Evolutionary conservation across 2,329 filamentous ascomycete genomes (phyloP), one percentile per base, ranked within the genome.

Genomic region (Claviceps monticola): DNA sequence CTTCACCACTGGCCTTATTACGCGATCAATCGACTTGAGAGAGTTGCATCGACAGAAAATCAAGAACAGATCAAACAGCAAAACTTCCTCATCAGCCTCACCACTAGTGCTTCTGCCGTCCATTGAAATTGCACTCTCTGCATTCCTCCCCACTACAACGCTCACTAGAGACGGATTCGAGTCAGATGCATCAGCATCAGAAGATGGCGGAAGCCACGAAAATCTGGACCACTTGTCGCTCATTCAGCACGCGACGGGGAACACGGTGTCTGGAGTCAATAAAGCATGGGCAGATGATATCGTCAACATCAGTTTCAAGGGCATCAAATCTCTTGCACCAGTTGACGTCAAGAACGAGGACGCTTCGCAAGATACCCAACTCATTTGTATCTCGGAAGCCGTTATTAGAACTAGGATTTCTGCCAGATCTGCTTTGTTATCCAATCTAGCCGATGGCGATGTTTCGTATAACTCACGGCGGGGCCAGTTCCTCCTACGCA

Each of bases 401-500:
- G 71, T 74, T n/a, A 70, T 83, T 41, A 69, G 68, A 26, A 76
- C 82, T 16, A 67, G 69, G 9, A 73, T 76, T 53, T 74, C 71
- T n/a, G 58, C 68, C 5, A 78, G 75, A 54, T 80, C 83, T 58
- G 68, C 68, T 42, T 68, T 74, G n/a, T 71, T 83, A 11, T 72
- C 72, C 56, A 71, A 71, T 9, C 72, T 71, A 45, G 71, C 81
- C 23, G 80, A 83, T 57, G 70, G 71, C 3, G 78, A 84, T 58
- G 77, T 88, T 23, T 74, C 73, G 3, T 87, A 85, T 63, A 75
- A 78, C 56, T 64, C 72, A 2, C 66, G 67, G 21, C 74, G 73
- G 6, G 84, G 84, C 45, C 75, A 79, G 51, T 84, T 88, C 62
- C 74, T 74, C 16, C 69, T 88, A 50, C 72, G 75, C 7, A 68